Conservation (phyloP, 2,329 filamentous ascomycete species). For the Xylaria sp. region DNA sequence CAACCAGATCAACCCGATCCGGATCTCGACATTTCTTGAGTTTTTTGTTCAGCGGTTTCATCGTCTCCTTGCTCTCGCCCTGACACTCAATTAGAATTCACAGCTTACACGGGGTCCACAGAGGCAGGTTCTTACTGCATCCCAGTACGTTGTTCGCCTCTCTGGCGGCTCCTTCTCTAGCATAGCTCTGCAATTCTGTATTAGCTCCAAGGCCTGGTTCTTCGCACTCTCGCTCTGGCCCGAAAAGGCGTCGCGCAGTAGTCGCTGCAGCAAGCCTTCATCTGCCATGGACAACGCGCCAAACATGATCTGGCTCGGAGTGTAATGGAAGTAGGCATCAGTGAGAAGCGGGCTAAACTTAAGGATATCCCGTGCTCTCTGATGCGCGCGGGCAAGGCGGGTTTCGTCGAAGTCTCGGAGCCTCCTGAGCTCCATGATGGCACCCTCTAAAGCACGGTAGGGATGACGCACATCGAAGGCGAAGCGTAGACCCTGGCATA, state of each 20-base stretch:
- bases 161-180: constrained; percentile 67
- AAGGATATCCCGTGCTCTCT: constrained; percentile 76
- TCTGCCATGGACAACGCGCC: constrained; percentile 82
- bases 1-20: constrained; percentile 76
- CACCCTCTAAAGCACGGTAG: constrained; percentile 86
- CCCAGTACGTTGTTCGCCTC: constrained; percentile 64
- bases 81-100: constrained; percentile 49
- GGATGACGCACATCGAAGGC: constrained; percentile 94
- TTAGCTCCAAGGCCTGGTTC: constrained; percentile 61
- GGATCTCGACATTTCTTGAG: constrained; percentile 79
- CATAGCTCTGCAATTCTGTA: constrained; percentile 64
- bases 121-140: constrained; percentile 54
- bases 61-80: constrained; percentile 57
- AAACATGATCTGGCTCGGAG: constrained; percentile 93
- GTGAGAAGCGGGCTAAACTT: constrained; percentile 86
- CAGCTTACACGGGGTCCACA: too few relatives aligned
- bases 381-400: constrained; percentile 71
- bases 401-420: constrained; percentile 69
- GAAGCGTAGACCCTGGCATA: constrained; percentile 92
- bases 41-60: constrained; percentile 72
- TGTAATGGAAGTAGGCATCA: constrained; percentile 97
- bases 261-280: constrained; percentile 63
- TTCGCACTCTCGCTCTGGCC: constrained; percentile 42
- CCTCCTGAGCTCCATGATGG: constrained; percentile 81
- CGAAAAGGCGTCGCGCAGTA: constrained; percentile 57